Conservation (phyloP, 768 basidiomycete genomes). For the Panaeolus cyanescens region DNA sequence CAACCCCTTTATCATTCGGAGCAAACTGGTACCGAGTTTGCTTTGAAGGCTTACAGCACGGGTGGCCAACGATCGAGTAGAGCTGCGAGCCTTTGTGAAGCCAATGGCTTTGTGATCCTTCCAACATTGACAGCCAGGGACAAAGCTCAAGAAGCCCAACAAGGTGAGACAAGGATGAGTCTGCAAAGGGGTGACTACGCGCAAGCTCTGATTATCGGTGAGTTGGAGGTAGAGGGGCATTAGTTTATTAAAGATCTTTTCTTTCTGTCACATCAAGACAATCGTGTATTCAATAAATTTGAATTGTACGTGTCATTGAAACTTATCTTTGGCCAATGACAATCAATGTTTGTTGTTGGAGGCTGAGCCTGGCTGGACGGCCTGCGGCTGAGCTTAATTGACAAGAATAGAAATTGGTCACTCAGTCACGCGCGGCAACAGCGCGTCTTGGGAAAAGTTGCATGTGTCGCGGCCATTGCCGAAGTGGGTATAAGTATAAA, state of each 20-base stretch:
- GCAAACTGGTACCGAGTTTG: slow-evolving; percentile 30
- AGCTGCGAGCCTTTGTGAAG: slow-evolving; percentile 76
- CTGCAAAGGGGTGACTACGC: slow-evolving; percentile 58
- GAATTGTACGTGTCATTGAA: too few relatives aligned
- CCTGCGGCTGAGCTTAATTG: too few relatives aligned
- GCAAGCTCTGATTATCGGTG: slow-evolving; percentile 69
- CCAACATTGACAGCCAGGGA: slow-evolving; percentile 37
- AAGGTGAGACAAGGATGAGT: slow-evolving; percentile 14
- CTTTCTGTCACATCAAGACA: background rate
- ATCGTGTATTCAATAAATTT: background rate
- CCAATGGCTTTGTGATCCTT: slow-evolving; percentile 77
- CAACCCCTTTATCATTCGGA: background rate
- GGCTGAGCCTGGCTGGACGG: too few relatives aligned
- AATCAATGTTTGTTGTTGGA: too few relatives aligned
- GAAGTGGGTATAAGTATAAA: background rate
- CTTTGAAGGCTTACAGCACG: slow-evolving; percentile 71
- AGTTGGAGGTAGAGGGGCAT: slow-evolving; percentile 40
- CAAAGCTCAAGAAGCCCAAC: slow-evolving; percentile 15
- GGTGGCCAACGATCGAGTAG: slow-evolving; percentile 87
- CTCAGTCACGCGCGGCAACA: background rate
- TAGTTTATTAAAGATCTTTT: background rate
- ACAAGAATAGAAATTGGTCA: background rate
- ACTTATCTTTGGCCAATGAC: too few relatives aligned
- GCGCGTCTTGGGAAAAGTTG: background rate
- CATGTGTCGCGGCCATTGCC: background rate